Conservation (phyloP, 1,284 basidiomycete genomes). For the Ceratobasidium sp. region DNA sequence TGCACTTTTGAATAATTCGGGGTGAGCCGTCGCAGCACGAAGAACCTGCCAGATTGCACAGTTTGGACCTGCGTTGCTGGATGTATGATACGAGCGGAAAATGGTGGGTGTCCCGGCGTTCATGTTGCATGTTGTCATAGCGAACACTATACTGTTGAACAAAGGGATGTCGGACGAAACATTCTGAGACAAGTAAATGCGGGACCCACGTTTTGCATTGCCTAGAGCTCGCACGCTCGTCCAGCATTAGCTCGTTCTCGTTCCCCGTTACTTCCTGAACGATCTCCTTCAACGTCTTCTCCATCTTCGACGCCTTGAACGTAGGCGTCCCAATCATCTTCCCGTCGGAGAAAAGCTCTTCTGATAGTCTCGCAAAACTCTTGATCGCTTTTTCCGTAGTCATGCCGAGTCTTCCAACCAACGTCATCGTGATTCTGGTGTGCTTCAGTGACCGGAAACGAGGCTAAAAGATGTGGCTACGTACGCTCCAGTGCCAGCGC, state of each 20-base stretch:
- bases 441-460: background rate
- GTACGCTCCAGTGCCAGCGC: slow-evolving; percentile 3
- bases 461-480: background rate
- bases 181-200: no score
- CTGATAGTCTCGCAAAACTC: background rate
- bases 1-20: slow-evolving; percentile 29
- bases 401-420: slow-evolving; percentile 12
- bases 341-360: slow-evolving; percentile 13
- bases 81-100: slow-evolving; percentile 21
- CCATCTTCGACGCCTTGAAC: slow-evolving; percentile 27
- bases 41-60: slow-evolving; percentile 32
- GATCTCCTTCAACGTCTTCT: background rate
- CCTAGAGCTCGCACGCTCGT: background rate
- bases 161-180: background rate
- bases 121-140: slow-evolving; percentile 29
- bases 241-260: slow-evolving; percentile 4
- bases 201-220: slow-evolving; percentile 3
- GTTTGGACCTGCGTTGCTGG: background rate
- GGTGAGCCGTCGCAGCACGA: slow-evolving; percentile 22
- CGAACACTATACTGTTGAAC: slow-evolving; percentile 24
- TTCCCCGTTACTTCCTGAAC: slow-evolving; percentile 2
- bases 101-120: slow-evolving; percentile 15
- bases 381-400: background rate
- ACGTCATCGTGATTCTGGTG: background rate
- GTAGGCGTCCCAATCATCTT: background rate